These are phyloP conservation scores for Angophora floribunda DNA, from an alignment of 345 rosid species.

Conservation along the genomic window DNA sequence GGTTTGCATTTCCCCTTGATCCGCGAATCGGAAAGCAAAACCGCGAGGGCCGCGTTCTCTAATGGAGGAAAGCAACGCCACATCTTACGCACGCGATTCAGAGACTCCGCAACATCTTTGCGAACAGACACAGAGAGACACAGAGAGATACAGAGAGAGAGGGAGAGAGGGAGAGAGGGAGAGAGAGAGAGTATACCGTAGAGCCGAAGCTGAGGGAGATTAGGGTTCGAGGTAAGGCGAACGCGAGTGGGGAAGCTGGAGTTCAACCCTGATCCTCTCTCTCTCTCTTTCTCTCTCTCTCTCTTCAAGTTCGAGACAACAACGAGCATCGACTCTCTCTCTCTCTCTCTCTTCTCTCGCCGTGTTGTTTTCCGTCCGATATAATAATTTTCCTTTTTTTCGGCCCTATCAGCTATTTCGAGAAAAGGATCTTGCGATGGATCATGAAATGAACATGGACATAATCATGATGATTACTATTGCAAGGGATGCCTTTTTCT, in stretches of 20 bases:
- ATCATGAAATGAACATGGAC: neutral
- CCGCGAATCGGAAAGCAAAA: neutral
- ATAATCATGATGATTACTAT: no score
- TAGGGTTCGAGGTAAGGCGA: neutral
- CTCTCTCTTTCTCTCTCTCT: no score
- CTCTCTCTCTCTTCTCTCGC: neutral
- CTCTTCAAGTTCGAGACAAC: neutral
- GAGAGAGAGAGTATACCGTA: neutral
- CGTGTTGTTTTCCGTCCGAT: neutral
- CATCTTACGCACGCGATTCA: neutral
- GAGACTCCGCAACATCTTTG: neutral
- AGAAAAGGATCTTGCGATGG: accelerated
- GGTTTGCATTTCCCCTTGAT: neutral
- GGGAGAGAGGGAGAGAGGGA: neutral
- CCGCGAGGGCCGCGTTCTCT: neutral
- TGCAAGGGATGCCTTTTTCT: no score
- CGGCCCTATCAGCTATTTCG: neutral
- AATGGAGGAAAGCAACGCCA: neutral
- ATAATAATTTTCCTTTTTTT: neutral
- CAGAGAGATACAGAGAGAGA: no score
- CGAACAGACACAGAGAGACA: neutral
- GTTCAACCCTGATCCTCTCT: neutral
- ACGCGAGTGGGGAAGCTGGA: neutral
- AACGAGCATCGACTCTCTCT: neutral
- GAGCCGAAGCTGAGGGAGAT: neutral